These are phyloP conservation scores for Triticum turgidum DNA, from an alignment of 176 grass and related monocot species.

Conservation along the genomic window DNA sequence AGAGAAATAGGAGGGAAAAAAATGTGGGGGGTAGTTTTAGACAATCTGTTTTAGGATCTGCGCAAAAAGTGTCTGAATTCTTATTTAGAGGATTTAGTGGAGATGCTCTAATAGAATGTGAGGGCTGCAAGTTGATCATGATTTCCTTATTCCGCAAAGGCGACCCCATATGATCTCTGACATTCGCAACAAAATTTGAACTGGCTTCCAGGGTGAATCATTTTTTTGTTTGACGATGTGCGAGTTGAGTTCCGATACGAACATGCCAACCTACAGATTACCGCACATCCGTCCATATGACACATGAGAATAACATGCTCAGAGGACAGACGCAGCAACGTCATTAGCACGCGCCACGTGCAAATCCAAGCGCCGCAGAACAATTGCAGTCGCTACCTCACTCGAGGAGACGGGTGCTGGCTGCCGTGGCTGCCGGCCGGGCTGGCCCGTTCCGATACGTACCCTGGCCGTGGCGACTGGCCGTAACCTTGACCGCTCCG, in stretches of 20 bases:
- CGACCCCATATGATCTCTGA: too few relatives aligned
- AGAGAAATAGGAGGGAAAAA: too few relatives aligned
- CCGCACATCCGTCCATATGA: background rate
- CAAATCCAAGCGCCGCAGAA: background rate
- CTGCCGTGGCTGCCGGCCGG: background rate
- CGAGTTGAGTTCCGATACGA: background rate
- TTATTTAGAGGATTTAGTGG: too few relatives aligned
- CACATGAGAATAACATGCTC: background rate
- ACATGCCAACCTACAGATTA: background rate
- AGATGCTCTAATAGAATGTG: too few relatives aligned
- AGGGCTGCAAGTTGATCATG: too few relatives aligned
- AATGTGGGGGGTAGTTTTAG: too few relatives aligned
- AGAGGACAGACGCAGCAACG: background rate
- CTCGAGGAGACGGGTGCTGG: conserved; percentile 22
- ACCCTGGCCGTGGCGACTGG: conserved; percentile 10
- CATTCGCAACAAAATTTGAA: too few relatives aligned
- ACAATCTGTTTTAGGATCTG: too few relatives aligned
- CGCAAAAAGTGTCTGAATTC: too few relatives aligned
- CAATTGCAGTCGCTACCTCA: background rate
- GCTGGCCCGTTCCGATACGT: conserved; percentile 15
- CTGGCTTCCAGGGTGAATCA: too few relatives aligned
- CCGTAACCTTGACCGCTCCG: background rate
- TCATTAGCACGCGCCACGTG: background rate
- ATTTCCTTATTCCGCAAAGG: too few relatives aligned
- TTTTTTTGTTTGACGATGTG: background rate